Conservation (phyloP, 2,329 filamentous ascomycete genomes). For the Cladophialophora psammophila region DNA sequence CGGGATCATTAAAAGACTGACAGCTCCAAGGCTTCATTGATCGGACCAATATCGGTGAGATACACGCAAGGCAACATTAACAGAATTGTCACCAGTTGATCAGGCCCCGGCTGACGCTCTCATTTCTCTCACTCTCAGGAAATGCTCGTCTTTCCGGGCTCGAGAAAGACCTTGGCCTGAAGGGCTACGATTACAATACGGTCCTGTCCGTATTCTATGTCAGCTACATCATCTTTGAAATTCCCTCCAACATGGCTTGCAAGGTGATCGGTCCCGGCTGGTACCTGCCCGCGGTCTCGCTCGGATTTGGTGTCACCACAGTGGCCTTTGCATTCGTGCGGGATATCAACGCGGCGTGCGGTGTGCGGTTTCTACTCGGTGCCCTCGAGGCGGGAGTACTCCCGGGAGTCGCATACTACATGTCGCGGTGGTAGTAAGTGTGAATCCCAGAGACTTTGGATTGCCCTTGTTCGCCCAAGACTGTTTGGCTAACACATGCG, state of each 20-base stretch:
- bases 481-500: too few relatives aligned
- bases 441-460: too few relatives aligned
- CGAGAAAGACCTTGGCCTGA: slow-evolving; percentile 68
- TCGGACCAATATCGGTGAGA: too few relatives aligned
- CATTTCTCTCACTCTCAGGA: too few relatives aligned
- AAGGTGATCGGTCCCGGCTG: slow-evolving; percentile 76
- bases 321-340: slow-evolving; percentile 71
- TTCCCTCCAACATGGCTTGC: slow-evolving; percentile 73
- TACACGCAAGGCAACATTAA: too few relatives aligned
- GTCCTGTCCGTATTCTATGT: slow-evolving; percentile 75
- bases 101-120: too few relatives aligned
- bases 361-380: slow-evolving; percentile 71
- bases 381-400: slow-evolving; percentile 71
- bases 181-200: slow-evolving; percentile 72
- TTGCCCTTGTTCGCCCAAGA: too few relatives aligned
- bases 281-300: slow-evolving; percentile 69
- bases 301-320: slow-evolving; percentile 70
- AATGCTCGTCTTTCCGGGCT: slow-evolving; percentile 72
- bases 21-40: too few relatives aligned
- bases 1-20: too few relatives aligned
- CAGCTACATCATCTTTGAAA: slow-evolving; percentile 75
- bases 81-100: too few relatives aligned
- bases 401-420: slow-evolving; percentile 76
- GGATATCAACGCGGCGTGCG: slow-evolving; percentile 60
- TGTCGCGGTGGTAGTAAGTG: slow-evolving; percentile 61